Evolutionary conservation across 768 basidiomycete genomes (phyloP).

Genomic region (Russula griseocarnosa): DNA sequence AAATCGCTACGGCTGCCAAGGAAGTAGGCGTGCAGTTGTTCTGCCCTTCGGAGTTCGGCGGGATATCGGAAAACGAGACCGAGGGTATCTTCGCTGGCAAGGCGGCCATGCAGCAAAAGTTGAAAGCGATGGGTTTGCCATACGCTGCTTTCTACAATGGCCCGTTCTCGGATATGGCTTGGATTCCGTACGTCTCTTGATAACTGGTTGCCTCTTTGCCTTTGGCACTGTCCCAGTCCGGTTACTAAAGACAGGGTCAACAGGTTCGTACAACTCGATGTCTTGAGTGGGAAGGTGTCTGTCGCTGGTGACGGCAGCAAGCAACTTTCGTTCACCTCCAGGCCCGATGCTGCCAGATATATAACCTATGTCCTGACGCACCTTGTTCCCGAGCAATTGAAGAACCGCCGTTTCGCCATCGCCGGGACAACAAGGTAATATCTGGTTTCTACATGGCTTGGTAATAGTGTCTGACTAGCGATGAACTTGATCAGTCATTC

Average conservation of each 20-base stretch:
- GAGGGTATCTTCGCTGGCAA: constrained; percentile 18
- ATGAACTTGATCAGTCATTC: constrained; percentile 7
- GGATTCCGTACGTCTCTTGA: constrained; percentile 9
- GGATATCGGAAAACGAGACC: constrained; percentile 18
- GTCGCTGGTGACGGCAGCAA: constrained; percentile 26
- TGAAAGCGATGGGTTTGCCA: constrained; percentile 21
- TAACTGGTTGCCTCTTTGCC: background rate
- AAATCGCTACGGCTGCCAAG: constrained; percentile 30
- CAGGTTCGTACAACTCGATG: constrained; percentile 20
- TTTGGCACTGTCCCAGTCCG: background rate
- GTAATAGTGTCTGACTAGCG: background rate
- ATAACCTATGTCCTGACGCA: constrained; percentile 27
- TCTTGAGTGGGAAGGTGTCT: constrained; percentile 23
- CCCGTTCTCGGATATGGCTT: constrained; percentile 19
- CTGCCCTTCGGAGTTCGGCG: constrained; percentile 35
- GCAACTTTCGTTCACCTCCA: constrained; percentile 24
- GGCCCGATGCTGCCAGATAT: constrained; percentile 29
- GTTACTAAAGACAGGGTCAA: background rate
- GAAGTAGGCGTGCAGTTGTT: constrained; percentile 34
- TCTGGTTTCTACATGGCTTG: background rate
- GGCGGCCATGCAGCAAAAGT: background rate
- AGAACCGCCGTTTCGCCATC: constrained; percentile 15
- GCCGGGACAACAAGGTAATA: constrained; percentile 20
- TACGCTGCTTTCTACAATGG: constrained; percentile 28
- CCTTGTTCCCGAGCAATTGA: constrained; percentile 18